These are phyloP conservation scores for Aspergillus ruber DNA, from an alignment of 2,329 filamentous ascomycete genomes.

Conservation along the genomic window DNA sequence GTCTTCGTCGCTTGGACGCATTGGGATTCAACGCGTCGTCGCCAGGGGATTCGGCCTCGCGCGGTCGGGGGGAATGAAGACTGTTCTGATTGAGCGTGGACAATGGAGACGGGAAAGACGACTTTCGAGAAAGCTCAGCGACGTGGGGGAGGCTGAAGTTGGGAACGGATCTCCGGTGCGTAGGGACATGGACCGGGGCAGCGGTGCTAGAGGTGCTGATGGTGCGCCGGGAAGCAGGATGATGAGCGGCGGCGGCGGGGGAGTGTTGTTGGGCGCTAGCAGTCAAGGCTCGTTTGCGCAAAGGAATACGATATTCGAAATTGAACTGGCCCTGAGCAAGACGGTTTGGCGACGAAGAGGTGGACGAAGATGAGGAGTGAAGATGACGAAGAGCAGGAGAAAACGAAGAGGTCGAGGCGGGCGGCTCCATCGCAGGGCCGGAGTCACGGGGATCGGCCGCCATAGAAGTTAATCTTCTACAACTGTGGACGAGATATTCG, in stretches of 20 bases:
- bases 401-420: slow-evolving; percentile 1
- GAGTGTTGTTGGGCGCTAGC: slow-evolving; percentile 11
- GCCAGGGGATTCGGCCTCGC: slow-evolving; percentile 8
- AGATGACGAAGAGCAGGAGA: slow-evolving; percentile 1
- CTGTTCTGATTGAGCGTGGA: slow-evolving; percentile 7
- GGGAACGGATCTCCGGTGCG: slow-evolving; percentile 21
- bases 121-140: slow-evolving; percentile 6
- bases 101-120: slow-evolving; percentile 3
- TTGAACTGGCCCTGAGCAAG: slow-evolving; percentile 18
- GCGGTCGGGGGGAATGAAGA: slow-evolving; percentile 11
- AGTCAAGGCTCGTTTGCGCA: slow-evolving; percentile 15
- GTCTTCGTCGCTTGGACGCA: slow-evolving; percentile 23
- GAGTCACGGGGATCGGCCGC: slow-evolving; percentile 24
- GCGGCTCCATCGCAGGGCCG: slow-evolving; percentile 16
- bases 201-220: slow-evolving; percentile 33
- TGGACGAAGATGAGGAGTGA: slow-evolving; percentile 1
- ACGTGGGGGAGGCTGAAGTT: slow-evolving; percentile 15
- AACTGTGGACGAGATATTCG: too few relatives aligned
- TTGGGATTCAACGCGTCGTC: slow-evolving; percentile 19
- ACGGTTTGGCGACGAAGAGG: slow-evolving; percentile 9
- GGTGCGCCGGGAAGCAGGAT: slow-evolving; percentile 45
- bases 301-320: slow-evolving; percentile 17
- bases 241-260: slow-evolving; percentile 42
- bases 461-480: not conserved
- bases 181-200: slow-evolving; percentile 7